A percentile compares a stretch with the other conserved stretches of the same genome.
These are phyloP conservation scores for Bipolaris gigantea DNA, from an alignment of 2,329 filamentous ascomycete genomes.

Conservation along the genomic window DNA sequence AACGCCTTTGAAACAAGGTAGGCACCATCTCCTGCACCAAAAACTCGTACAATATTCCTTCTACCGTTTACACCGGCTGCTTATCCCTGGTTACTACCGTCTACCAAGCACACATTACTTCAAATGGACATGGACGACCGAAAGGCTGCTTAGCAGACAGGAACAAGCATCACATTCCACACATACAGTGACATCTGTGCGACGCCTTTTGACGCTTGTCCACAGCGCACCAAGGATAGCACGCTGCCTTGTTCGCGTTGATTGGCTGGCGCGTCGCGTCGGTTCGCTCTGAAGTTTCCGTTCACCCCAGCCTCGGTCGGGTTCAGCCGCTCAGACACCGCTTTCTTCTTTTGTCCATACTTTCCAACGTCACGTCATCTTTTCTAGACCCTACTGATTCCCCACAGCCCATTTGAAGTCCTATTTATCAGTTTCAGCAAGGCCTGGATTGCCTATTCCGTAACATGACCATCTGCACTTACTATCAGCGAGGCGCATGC, in stretches of 20 bases:
- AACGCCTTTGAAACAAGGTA: background rate
- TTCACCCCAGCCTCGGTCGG: slow-evolving; percentile 12
- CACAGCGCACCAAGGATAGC: slow-evolving; percentile 3
- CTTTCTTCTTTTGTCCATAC: slow-evolving; percentile 7
- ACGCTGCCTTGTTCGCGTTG: slow-evolving; percentile 12
- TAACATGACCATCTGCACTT: slow-evolving; percentile 60
- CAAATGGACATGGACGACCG: slow-evolving; percentile 17
- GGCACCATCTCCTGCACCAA: background rate
- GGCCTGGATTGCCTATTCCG: background rate
- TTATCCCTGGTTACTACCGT: slow-evolving; percentile 6
- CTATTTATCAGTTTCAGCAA: background rate
- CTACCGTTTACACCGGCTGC: slow-evolving; percentile 8
- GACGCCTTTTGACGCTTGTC: slow-evolving; percentile 5
- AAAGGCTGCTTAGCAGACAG: background rate
- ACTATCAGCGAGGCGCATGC: slow-evolving; percentile 67
- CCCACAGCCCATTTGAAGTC: slow-evolving; percentile 14
- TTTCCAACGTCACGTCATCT: slow-evolving; percentile 7
- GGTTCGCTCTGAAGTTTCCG: slow-evolving; percentile 18
- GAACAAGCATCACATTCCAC: slow-evolving; percentile 1
- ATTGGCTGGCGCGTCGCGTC: slow-evolving; percentile 27
- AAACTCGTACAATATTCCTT: background rate
- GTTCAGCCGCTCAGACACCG: slow-evolving; percentile 8
- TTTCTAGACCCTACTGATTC: slow-evolving; percentile 14
- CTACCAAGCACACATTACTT: slow-evolving; percentile 20
- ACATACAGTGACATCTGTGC: slow-evolving; percentile 11